Evolutionary conservation across 2,329 filamentous ascomycete species (phyloP).

Genomic region (Cladosporium austrohemisphaericum): DNA sequence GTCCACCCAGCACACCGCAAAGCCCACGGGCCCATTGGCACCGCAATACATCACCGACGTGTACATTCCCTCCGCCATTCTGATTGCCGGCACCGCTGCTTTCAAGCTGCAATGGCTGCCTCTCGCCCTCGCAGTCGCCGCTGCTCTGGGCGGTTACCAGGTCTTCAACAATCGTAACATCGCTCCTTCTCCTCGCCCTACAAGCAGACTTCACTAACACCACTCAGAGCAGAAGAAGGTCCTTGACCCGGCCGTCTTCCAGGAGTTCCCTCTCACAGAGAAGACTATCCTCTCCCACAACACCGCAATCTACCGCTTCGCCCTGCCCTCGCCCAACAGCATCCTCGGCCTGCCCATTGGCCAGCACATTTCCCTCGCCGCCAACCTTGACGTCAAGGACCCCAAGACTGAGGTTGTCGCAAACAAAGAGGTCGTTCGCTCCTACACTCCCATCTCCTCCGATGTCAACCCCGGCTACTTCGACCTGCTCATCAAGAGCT

Average conservation of each 20-base stretch:
- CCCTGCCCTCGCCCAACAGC: constrained; percentile 69
- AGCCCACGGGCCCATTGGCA: constrained; percentile 44
- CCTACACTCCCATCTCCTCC: constrained; percentile 87
- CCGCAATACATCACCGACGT: constrained; percentile 71
- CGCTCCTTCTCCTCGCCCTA: background rate
- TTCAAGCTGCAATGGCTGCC: constrained; percentile 74
- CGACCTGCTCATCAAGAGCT: constrained; percentile 96
- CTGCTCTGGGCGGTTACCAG: constrained; percentile 67
- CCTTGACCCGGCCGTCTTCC: constrained; percentile 81
- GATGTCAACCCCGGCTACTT: constrained; percentile 88
- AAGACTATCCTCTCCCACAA: constrained; percentile 97
- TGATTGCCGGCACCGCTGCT: constrained; percentile 72
- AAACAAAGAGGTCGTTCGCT: constrained; percentile 80
- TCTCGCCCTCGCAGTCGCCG: constrained; percentile 64
- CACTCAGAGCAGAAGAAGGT: constrained; percentile 68
- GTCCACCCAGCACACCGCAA: constrained; percentile 18
- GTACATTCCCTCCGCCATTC: constrained; percentile 75
- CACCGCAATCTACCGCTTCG: constrained; percentile 97
- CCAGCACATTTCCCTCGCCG: constrained; percentile 96
- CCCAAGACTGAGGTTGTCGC: constrained; percentile 63
- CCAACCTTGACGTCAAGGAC: constrained; percentile 66
- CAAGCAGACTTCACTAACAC: constrained; percentile 12
- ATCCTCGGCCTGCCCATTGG: constrained; percentile 96
- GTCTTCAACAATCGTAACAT: constrained; percentile 64
- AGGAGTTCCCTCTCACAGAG: constrained; percentile 87